These are phyloP conservation scores for Ophiostoma ulmi DNA, from an alignment of 2,329 filamentous ascomycete genomes.

Conservation along the genomic window DNA sequence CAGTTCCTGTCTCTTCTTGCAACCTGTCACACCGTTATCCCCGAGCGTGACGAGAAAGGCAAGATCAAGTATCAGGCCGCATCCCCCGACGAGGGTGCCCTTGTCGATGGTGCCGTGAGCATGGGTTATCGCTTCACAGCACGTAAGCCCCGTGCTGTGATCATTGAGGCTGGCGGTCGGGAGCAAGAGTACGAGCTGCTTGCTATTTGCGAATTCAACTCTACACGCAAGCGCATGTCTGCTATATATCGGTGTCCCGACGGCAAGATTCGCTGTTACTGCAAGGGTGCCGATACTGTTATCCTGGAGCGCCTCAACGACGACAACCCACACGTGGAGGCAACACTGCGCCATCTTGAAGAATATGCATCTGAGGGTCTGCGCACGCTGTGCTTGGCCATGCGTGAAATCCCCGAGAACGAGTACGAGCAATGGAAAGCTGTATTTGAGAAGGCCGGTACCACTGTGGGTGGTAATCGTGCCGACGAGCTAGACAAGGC, in stretches of 20 bases:
- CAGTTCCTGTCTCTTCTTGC: constrained; percentile 84
- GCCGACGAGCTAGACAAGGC: constrained; percentile 96
- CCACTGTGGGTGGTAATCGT: constrained; percentile 86
- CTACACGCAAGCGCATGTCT: constrained; percentile 94
- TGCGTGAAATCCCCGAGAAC: constrained; percentile 85
- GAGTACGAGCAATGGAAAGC: constrained; percentile 85
- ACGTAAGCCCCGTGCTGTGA: constrained; percentile 81
- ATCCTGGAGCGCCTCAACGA: constrained; percentile 84
- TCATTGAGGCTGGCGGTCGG: constrained; percentile 69
- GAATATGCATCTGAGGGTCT: constrained; percentile 96
- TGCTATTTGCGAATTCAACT: constrained; percentile 99
- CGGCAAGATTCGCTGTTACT: constrained; percentile 88
- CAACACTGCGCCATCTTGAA: constrained; percentile 91
- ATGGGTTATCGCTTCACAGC: constrained; percentile 89
- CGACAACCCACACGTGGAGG: constrained; percentile 80
- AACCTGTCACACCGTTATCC: constrained; percentile 96
- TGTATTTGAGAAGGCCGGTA: constrained; percentile 81
- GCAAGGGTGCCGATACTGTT: constrained; percentile 95
- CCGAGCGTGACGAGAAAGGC: constrained; percentile 74
- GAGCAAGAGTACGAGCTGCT: constrained; percentile 82
- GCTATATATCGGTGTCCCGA: constrained; percentile 95
- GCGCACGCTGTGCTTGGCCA: constrained; percentile 86
- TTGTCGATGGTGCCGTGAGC: constrained; percentile 81
- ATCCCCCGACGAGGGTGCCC: constrained; percentile 92
- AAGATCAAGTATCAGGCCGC: constrained; percentile 97